Evolutionary conservation across 345 rosid species (phyloP).

Genomic region (Toxicodendron radicans): DNA sequence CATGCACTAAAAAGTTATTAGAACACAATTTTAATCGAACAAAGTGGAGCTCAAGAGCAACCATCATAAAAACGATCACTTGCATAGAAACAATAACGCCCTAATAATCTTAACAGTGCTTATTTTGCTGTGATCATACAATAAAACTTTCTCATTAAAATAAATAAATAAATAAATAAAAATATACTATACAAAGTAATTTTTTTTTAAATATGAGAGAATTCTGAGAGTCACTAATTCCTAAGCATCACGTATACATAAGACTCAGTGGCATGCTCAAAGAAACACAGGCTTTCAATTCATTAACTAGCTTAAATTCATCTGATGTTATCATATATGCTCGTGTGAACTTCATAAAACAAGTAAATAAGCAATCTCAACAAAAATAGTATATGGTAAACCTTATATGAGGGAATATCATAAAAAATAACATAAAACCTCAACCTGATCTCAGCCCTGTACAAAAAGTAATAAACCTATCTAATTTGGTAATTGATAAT

Average conservation of each 20-base stretch:
- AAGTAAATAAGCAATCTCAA: not conserved
- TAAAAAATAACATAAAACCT: not conserved
- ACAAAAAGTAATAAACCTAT: not conserved
- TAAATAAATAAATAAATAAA: no score
- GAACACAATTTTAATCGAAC: slow-evolving; percentile 18
- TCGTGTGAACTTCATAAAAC: not conserved
- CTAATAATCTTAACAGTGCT: not conserved
- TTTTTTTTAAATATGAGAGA: not conserved
- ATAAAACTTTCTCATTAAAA: not conserved
- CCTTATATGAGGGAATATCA: not conserved
- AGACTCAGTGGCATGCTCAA: not conserved
- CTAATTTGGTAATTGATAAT: not conserved
- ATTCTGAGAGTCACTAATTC: not conserved
- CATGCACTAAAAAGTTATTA: slow-evolving; percentile 58
- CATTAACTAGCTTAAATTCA: not conserved
- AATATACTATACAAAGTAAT: not conserved
- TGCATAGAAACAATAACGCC: not conserved
- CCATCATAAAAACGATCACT: not conserved
- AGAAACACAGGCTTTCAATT: not conserved
- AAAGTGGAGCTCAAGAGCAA: slow-evolving; percentile 6
- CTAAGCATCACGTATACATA: not conserved
- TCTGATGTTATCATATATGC: not conserved
- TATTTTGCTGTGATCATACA: not conserved
- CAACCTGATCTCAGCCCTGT: not conserved
- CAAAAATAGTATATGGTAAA: slow-evolving; percentile 1